phyloP scores from a whole-genome alignment of 1,284 basidiomycete genomes.

The Tylopilus orsonianus region DNA sequence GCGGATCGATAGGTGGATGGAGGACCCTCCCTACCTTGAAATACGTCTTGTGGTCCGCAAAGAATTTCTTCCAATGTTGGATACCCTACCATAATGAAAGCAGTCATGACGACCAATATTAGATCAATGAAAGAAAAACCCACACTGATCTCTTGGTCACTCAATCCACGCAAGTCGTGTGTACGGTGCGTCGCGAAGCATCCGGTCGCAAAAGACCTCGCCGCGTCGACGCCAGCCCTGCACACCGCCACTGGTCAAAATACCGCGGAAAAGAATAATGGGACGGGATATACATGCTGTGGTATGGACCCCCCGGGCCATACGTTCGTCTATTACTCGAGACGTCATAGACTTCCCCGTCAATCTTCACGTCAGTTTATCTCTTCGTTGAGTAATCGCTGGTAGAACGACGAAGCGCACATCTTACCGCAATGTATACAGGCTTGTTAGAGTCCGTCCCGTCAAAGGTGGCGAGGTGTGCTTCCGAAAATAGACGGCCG shows the following conservation, averaged over 20 bases:
- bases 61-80: constrained; percentile 88
- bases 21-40: constrained; percentile 71
- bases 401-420: constrained; percentile 10
- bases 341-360: constrained; percentile 93
- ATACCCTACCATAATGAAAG: constrained; percentile 52
- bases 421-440: constrained; percentile 79
- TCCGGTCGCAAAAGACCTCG: constrained; percentile 87
- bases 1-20: constrained; percentile 77
- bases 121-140: constrained; percentile 2
- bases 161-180: constrained; percentile 84
- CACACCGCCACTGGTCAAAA: constrained; percentile 20
- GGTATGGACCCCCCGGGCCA: constrained; percentile 86
- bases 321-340: constrained; percentile 76
- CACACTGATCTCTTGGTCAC: constrained; percentile 69
- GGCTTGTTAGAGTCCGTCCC: constrained; percentile 71
- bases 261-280: constrained; percentile 18
- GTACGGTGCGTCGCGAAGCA: constrained; percentile 90
- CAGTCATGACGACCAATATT: not conserved
- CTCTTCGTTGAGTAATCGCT: constrained; percentile 12
- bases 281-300: constrained; percentile 65
- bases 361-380: constrained; percentile 55
- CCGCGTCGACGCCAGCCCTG: constrained; percentile 86
- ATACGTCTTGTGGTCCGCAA: constrained; percentile 77
- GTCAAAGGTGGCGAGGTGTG: constrained; percentile 69
- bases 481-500: constrained; percentile 74